These are phyloP conservation scores for Aspergillus ostianus DNA, from an alignment of 495 filamentous ascomycete species.

Conservation along the genomic window DNA sequence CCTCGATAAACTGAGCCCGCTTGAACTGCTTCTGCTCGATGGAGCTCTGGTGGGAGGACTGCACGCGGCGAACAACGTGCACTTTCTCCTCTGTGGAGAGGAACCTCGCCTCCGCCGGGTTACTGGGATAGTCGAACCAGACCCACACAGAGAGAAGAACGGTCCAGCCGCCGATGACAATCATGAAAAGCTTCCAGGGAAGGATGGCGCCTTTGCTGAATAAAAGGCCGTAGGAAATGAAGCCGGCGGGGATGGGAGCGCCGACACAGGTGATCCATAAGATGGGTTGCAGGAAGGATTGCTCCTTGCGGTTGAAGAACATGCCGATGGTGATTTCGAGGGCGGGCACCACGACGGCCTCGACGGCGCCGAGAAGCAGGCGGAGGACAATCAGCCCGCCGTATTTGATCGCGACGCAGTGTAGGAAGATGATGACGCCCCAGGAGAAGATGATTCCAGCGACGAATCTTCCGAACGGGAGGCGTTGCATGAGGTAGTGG, in stretches of 20 bases:
- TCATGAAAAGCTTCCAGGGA: constrained; percentile 32
- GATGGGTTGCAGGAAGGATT: constrained; percentile 22
- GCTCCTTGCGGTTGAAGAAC: constrained; percentile 27
- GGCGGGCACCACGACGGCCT: constrained; percentile 24
- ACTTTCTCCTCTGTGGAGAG: constrained; percentile 19
- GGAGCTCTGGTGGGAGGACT: constrained; percentile 15
- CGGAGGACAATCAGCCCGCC: constrained; percentile 23
- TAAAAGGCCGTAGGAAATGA: constrained; percentile 27
- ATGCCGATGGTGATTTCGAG: constrained; percentile 29
- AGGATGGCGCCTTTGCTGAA: constrained; percentile 17
- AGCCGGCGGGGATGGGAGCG: constrained; percentile 19
- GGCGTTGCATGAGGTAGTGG: constrained; percentile 25
- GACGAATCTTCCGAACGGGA: constrained; percentile 26
- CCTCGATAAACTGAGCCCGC: constrained; percentile 18
- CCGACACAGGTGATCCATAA: constrained; percentile 25
- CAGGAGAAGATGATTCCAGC: constrained; percentile 19
- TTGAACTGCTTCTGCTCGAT: constrained; percentile 30
- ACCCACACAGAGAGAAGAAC: constrained; percentile 17
- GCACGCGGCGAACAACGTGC: constrained; percentile 17
- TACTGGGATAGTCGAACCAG: constrained; percentile 21
- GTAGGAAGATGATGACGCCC: constrained; percentile 22
- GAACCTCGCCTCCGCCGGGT: constrained; percentile 19
- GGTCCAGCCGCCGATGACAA: constrained; percentile 22
- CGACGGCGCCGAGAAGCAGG: constrained; percentile 20
- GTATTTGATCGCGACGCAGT: constrained; percentile 21